Evolutionary conservation across 257 asterid genomes (phyloP).

Genomic region (Penstemon davidsonii): DNA sequence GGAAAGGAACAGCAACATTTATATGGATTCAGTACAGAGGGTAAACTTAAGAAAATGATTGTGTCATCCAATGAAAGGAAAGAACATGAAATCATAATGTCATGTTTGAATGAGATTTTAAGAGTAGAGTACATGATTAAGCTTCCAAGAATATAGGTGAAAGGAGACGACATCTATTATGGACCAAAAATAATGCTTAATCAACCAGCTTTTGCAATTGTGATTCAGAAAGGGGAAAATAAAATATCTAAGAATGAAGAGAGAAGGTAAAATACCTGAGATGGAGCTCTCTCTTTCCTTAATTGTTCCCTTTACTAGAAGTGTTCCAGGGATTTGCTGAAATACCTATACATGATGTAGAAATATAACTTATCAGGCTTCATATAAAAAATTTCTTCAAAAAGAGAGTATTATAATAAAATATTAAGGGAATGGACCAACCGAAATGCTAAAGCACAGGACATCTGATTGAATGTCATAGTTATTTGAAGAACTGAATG

Average conservation of each 20-base stretch:
- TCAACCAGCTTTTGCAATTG: background rate
- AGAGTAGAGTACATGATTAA: background rate
- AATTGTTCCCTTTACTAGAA: slow-evolving; percentile 65
- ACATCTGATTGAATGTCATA: slow-evolving; percentile 31
- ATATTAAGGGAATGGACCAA: slow-evolving; percentile 29
- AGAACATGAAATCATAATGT: background rate
- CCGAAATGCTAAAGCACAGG: slow-evolving; percentile 61
- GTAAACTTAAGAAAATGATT: background rate
- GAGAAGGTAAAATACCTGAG: slow-evolving; percentile 44
- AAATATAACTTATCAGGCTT: background rate
- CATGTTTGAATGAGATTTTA: background rate
- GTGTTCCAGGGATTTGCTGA: slow-evolving; percentile 88
- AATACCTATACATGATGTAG: slow-evolving; percentile 54
- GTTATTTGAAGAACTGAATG: slow-evolving; percentile 29
- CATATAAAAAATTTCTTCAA: background rate
- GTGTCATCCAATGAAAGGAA: background rate
- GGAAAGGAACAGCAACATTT: too few relatives aligned
- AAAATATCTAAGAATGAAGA: background rate
- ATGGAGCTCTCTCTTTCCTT: slow-evolving; percentile 50
- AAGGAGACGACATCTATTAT: background rate
- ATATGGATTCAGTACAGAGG: too few relatives aligned
- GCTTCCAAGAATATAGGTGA: slow-evolving; percentile 2
- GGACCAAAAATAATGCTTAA: background rate
- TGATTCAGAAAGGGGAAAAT: background rate
- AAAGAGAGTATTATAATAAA: slow-evolving; percentile 1